Evolutionary conservation across 495 filamentous ascomycete species (phyloP).

Genomic region (Astrothelium subdiscretum): DNA sequence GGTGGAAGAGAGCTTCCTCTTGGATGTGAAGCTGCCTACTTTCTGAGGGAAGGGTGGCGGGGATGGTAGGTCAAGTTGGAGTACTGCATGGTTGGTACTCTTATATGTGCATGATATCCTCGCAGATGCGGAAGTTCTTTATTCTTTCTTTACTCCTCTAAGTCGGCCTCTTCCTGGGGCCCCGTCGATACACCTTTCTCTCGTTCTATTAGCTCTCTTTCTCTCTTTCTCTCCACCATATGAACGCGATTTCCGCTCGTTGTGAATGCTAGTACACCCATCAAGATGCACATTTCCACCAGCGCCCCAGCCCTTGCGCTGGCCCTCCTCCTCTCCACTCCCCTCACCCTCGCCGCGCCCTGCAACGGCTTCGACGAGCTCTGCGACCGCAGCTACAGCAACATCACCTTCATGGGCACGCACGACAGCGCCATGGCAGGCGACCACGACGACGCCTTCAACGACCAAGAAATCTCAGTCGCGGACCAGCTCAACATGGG

Average conservation of each 20-base stretch:
- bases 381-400: conserved; percentile 47
- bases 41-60: not conserved
- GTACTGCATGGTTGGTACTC: not conserved
- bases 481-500: conserved; percentile 25
- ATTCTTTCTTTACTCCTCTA: not conserved
- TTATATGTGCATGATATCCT: too few species aligned
- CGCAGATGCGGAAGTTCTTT: too few species aligned
- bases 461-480: conserved; percentile 20
- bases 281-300: not conserved
- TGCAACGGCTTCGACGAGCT: conserved; percentile 53
- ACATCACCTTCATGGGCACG: conserved; percentile 51
- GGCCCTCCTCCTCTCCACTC: not conserved
- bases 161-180: not conserved
- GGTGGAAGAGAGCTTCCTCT: not conserved
- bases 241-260: not conserved
- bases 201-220: not conserved
- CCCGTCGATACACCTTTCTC: not conserved
- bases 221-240: not conserved
- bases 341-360: conserved; percentile 5
- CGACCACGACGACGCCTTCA: conserved; percentile 8
- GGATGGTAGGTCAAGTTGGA: not conserved
- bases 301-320: not conserved
- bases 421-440: conserved; percentile 49
- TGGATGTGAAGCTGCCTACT: not conserved
- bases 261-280: not conserved